Base-by-base conservation (phyloP, 805 yeast genomes). In the Kregervanrija delftensis region DNA sequence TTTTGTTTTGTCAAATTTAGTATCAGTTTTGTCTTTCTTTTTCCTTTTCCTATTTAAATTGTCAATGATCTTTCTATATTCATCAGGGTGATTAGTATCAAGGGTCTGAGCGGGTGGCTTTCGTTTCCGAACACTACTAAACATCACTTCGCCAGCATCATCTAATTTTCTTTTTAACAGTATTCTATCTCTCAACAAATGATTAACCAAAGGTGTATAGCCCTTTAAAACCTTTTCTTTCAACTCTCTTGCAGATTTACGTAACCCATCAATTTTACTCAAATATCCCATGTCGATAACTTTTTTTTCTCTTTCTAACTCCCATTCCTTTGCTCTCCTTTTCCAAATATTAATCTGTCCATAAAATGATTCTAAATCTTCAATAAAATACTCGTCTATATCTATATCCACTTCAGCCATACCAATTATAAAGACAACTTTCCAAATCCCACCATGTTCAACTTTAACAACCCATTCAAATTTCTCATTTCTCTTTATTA, bases 391-490 rank as follows among this genome's bases (percentile, higher is more conserved):
- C 11, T 40, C 40, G 30, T 49, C 45, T 13, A 49, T 17, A 11
- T 44, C 46, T 12, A 46, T 30, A 8, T n/a, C 11, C 4, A 28
- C 15, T 4, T 15, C 11, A 28, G 31, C 39, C 22, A 17, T 11
- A 5, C 16, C 28, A 46, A 8, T 12, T 33, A 16, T 5, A 49
- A 10, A 5, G 2, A 49, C 11, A 5, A 32, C 30, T 37, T 47
- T 49, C 15, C 36, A 44, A 4, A 49, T 37, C 5, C 50, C 52
- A 13, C 33, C 28, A 37, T 49, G 45, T n/a, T 37, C 33, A 1
- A 40, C 3, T 14, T 38, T 42, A 5, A 42, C 32, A 4, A 32
- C 31, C 36, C 36, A 28, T 14, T 12, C 33, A 11, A 12, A 3
- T 1, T 15, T 32, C 4, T 36, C 14, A 4, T n/a, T n/a, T 2